phyloP scores from a whole-genome alignment of 2,329 filamentous ascomycete species.

The Colletotrichum caudatum region DNA sequence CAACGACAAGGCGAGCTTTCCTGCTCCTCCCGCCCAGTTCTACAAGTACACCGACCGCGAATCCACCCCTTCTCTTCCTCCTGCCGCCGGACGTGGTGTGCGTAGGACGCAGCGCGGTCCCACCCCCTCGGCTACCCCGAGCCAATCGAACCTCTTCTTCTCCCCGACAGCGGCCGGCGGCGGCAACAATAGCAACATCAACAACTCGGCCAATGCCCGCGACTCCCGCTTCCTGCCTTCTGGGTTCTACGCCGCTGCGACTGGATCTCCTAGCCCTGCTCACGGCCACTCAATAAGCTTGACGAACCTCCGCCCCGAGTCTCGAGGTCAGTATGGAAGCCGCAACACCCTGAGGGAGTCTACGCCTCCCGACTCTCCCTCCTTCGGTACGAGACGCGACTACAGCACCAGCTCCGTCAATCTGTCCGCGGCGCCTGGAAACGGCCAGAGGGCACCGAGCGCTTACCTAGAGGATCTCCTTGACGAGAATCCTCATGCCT shows the following conservation, averaged over 20 bases:
- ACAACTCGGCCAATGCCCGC: slow-evolving; percentile 61
- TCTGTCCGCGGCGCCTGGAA: slow-evolving; percentile 66
- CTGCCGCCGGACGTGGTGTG: slow-evolving; percentile 62
- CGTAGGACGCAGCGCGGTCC: slow-evolving; percentile 66
- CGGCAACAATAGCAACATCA: slow-evolving; percentile 65
- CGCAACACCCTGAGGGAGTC: slow-evolving; percentile 59
- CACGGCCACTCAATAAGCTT: slow-evolving; percentile 69
- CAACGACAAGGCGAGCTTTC: slow-evolving; percentile 77
- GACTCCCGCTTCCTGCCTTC: slow-evolving; percentile 87
- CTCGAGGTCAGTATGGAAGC: slow-evolving; percentile 59
- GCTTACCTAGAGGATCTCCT: slow-evolving; percentile 92
- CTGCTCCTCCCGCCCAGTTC: slow-evolving; percentile 67
- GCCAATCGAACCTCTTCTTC: slow-evolving; percentile 86
- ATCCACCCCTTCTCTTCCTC: slow-evolving; percentile 64
- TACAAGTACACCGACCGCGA: slow-evolving; percentile 74
- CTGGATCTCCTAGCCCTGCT: slow-evolving; percentile 59
- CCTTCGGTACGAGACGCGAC: slow-evolving; percentile 60
- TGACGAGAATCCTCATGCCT: slow-evolving; percentile 73
- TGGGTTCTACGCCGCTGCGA: slow-evolving; percentile 87
- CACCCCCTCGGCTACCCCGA: slow-evolving; percentile 67
- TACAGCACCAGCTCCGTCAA: slow-evolving; percentile 76
- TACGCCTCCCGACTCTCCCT: slow-evolving; percentile 75
- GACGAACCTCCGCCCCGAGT: slow-evolving; percentile 71
- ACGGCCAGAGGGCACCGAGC: slow-evolving; percentile 82
- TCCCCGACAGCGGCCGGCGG: slow-evolving; percentile 85